Evolutionary conservation across 495 filamentous ascomycete species (phyloP), one percentile per base, ranked within the genome.

Genomic region (Penicillium maclennaniae): DNA sequence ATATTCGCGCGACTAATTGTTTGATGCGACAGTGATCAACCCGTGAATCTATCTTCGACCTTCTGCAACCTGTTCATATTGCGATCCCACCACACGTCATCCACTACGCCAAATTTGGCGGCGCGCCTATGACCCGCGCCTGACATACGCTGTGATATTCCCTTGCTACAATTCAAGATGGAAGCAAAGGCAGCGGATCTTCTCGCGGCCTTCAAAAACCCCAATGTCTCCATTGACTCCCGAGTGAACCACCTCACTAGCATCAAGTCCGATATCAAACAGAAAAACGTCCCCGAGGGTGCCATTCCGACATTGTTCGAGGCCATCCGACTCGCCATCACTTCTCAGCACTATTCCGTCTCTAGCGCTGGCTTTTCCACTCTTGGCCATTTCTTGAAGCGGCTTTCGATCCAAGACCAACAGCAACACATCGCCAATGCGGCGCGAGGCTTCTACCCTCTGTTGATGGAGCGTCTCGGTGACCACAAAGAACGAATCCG

Each of bases 191-290:
- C 71, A 20, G 74, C 73, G 39, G 82, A 85, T 70, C 79, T 93
- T 48, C 67, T 85, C 55, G 76, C 76, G 28, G 73, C 83, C 43
- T 77, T 92, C 51, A 86, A 84, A 62, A 87, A 83, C 66, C 63
- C 66, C 42, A 87, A 89, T 54, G 74, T 79, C 26, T 76, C 84
- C 7, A 73, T 86, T 60, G 89, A 95, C 51, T 71, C 78, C 37
- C 91, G 91, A 66, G 77, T 90, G 51, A 71, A 82, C 44, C 81
- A 82, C 34, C 74, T 95, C 45, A 88, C 83, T 45, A 76, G 74
- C 56, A 69, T 92, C 67, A 95, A 95, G 67, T 87, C 87, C 43
- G 82, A 83, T 61, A 93, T 96, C 74, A 96, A 95, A 69, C 89
- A 92, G 62, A 85, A 84, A 51, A 87, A 88, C 72, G 87, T 95